A percentile compares a stretch with the other conserved stretches of the same genome.
These are phyloP conservation scores for Fusarium sp. DNA, from an alignment of 2,329 filamentous ascomycete genomes.

Conservation along the genomic window DNA sequence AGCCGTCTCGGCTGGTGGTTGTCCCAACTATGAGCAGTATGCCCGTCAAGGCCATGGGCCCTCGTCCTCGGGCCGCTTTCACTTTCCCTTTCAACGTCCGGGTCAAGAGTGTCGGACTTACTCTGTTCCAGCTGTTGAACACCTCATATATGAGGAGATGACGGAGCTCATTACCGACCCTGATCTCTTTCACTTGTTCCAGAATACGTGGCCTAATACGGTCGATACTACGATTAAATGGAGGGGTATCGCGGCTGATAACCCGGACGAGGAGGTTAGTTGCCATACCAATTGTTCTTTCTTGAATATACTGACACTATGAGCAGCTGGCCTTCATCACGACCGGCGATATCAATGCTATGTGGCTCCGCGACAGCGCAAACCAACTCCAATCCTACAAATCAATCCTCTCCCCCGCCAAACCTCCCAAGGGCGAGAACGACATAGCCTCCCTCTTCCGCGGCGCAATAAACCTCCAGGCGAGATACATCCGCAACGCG, in stretches of 20 bases:
- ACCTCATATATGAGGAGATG: conserved; percentile 71
- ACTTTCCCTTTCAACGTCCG: conserved; percentile 82
- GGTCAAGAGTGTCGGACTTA: conserved; percentile 80
- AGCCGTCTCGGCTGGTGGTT: conserved; percentile 41
- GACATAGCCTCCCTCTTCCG: conserved; percentile 71
- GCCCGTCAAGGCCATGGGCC: conserved; percentile 65
- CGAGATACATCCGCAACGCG: conserved; percentile 70
- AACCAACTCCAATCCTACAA: conserved; percentile 81
- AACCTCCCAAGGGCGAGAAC: conserved; percentile 57
- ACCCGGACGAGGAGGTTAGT: conserved; percentile 64
- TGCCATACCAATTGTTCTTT: background rate
- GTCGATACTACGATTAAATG: conserved; percentile 76
- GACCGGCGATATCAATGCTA: conserved; percentile 88
- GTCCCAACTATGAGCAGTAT: conserved; percentile 50
- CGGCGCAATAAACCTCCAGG: conserved; percentile 78
- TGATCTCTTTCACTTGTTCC: conserved; percentile 74
- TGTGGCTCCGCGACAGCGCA: conserved; percentile 90
- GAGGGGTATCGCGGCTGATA: conserved; percentile 66
- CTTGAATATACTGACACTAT: conserved; percentile 2
- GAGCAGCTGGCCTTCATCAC: conserved; percentile 75
- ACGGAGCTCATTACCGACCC: conserved; percentile 75
- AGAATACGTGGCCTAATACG: conserved; percentile 77
- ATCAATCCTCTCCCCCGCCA: conserved; percentile 62
- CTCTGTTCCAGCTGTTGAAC: conserved; percentile 76
- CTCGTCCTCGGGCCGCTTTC: conserved; percentile 76